Percentiles rank a stretch among this genome's conserved stretches.
Conservation (phyloP, 164 flowering plant genomes). For the Stephania japonica region DNA sequence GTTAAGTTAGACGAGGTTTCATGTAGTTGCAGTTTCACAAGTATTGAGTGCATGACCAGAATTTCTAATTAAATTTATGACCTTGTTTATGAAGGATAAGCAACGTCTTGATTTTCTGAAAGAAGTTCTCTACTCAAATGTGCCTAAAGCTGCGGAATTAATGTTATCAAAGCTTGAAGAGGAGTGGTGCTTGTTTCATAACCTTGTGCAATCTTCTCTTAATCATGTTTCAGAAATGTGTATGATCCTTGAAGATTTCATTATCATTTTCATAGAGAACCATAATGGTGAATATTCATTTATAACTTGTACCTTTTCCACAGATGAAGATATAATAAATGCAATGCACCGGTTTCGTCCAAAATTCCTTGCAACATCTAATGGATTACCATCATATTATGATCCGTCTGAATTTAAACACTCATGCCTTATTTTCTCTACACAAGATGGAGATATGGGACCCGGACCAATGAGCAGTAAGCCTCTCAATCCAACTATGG, state of each 20-base stretch:
- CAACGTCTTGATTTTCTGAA: slow-evolving; percentile 58
- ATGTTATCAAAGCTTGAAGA: slow-evolving; percentile 54
- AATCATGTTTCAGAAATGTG: slow-evolving; percentile 68
- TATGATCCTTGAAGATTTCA: slow-evolving; percentile 26
- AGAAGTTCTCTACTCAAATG: slow-evolving; percentile 32
- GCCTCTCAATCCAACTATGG: slow-evolving; percentile 24
- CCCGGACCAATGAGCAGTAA: slow-evolving; percentile 26
- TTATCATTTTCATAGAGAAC: not conserved
- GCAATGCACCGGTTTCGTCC: slow-evolving; percentile 83
- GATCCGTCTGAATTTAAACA: slow-evolving; percentile 71
- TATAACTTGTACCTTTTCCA: slow-evolving; percentile 12
- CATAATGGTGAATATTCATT: not conserved
- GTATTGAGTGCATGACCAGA: not conserved
- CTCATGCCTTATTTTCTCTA: slow-evolving; percentile 43
- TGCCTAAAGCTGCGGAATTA: slow-evolving; percentile 20
- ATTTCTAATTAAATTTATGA: not conserved
- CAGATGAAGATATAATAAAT: slow-evolving; percentile 77
- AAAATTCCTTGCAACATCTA: slow-evolving; percentile 35
- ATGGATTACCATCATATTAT: slow-evolving; percentile 51
- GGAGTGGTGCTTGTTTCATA: slow-evolving; percentile 84
- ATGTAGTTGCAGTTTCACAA: not conserved
- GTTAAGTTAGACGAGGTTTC: not conserved
- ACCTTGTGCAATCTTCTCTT: slow-evolving; percentile 71
- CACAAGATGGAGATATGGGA: slow-evolving; percentile 24
- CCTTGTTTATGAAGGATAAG: slow-evolving; percentile 62